A percentile compares a stretch with the other conserved stretches of the same genome.
Evolutionary conservation across 2,329 filamentous ascomycete species (phyloP).

Genomic region (Ascocoryne sarcoides): DNA sequence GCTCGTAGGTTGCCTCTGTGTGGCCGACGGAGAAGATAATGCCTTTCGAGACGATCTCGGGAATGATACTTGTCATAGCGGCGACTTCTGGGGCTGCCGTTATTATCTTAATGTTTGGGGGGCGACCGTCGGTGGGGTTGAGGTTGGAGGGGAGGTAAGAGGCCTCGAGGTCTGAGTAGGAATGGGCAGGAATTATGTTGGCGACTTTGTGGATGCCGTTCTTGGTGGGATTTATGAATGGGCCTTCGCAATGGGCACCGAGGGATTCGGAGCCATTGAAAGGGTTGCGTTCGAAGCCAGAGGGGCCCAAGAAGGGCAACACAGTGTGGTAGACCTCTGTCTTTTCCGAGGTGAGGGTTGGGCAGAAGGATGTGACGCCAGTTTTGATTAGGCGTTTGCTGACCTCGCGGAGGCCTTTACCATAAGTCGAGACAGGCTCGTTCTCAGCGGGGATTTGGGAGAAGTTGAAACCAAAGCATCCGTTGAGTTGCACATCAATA

Average conservation of each 20-base stretch:
- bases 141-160: slow-evolving; percentile 71
- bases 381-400: slow-evolving; percentile 66
- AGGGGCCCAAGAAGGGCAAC: slow-evolving; percentile 70
- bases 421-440: slow-evolving; percentile 44
- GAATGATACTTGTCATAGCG: slow-evolving; percentile 59
- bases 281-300: slow-evolving; percentile 49
- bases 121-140: slow-evolving; percentile 30
- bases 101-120: slow-evolving; percentile 58
- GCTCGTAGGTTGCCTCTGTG: slow-evolving; percentile 78
- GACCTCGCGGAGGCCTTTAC: slow-evolving; percentile 60
- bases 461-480: slow-evolving; percentile 89
- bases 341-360: slow-evolving; percentile 73
- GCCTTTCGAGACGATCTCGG: slow-evolving; percentile 51
- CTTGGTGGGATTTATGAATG: slow-evolving; percentile 73
- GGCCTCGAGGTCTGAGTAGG: slow-evolving; percentile 54
- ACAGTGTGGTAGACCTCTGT: slow-evolving; percentile 76
- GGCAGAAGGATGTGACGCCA: slow-evolving; percentile 81
- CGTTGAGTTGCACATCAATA: slow-evolving; percentile 88
- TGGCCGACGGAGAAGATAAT: slow-evolving; percentile 79
- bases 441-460: slow-evolving; percentile 64
- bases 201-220: slow-evolving; percentile 78
- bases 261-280: slow-evolving; percentile 74
- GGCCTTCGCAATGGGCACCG: slow-evolving; percentile 84
- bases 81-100: slow-evolving; percentile 80
- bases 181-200: slow-evolving; percentile 57